A percentile compares a stretch with the other conserved stretches of the same genome.
These are phyloP conservation scores for Pogostemon cablin DNA, from an alignment of 257 asterid species.

Conservation along the genomic window DNA sequence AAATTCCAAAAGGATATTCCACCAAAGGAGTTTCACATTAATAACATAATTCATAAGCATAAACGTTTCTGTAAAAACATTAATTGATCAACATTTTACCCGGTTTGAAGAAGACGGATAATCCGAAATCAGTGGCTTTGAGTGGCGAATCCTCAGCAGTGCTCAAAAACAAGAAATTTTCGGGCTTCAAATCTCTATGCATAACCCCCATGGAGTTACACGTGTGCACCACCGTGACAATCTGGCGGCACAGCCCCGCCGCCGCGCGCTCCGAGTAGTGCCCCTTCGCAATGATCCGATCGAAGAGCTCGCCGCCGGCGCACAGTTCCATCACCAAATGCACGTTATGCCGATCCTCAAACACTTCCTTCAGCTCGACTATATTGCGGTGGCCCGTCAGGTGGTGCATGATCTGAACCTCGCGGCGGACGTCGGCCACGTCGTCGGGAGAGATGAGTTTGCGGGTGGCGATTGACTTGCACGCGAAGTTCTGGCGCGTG, in stretches of 20 bases:
- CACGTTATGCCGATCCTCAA: constrained; percentile 76
- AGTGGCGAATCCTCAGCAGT: constrained; percentile 67
- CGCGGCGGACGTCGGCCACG: constrained; percentile 79
- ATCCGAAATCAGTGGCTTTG: constrained; percentile 86
- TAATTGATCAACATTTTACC: constrained; percentile 38
- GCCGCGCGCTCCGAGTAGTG: constrained; percentile 98
- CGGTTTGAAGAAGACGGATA: constrained; percentile 73
- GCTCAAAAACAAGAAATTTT: constrained; percentile 70
- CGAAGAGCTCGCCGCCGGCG: constrained; percentile 87
- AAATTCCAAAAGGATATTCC: neutral
- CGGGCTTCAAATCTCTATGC: constrained; percentile 91
- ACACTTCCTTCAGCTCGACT: constrained; percentile 79
- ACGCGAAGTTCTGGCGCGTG: constrained; percentile 63
- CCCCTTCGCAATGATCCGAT: constrained; percentile 77
- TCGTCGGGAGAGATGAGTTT: constrained; percentile 71
- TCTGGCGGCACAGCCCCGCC: constrained; percentile 83
- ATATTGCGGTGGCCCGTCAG: constrained; percentile 82
- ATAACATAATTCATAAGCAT: neutral
- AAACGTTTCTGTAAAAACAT: neutral
- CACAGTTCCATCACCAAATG: constrained; percentile 85
- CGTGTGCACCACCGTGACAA: constrained; percentile 77
- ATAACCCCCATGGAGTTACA: constrained; percentile 91
- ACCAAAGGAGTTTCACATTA: neutral
- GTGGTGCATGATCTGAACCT: constrained; percentile 96
- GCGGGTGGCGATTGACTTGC: constrained; percentile 88